A percentile compares a stretch with the other conserved stretches of the same genome.
phyloP scores from a whole-genome alignment of 2,329 filamentous ascomycete species.

The Cryphonectria nitschkei region DNA sequence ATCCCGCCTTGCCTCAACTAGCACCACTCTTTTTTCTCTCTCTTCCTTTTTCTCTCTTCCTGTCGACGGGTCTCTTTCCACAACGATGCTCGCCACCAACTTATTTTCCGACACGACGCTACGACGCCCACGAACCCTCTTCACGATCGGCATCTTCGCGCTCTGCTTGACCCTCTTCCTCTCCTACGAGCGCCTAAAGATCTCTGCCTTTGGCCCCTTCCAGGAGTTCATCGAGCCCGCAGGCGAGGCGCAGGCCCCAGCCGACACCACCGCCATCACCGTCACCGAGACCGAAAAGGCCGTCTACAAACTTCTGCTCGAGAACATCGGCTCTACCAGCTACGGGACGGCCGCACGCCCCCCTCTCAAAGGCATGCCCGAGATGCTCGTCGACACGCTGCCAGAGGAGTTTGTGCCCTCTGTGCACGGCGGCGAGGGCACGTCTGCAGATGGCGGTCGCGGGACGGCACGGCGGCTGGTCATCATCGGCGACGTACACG shows the following conservation, averaged over 20 bases:
- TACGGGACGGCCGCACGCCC: slow-evolving; percentile 47
- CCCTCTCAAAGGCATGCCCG: slow-evolving; percentile 37
- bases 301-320: slow-evolving; percentile 6
- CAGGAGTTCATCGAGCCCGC: slow-evolving; percentile 17
- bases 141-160: slow-evolving; percentile 40
- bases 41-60: not conserved
- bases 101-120: slow-evolving; percentile 21
- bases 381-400: slow-evolving; percentile 37
- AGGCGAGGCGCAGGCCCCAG: slow-evolving; percentile 11
- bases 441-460: slow-evolving; percentile 30
- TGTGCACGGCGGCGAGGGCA: not conserved
- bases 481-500: slow-evolving; percentile 90
- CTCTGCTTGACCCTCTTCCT: slow-evolving; percentile 38
- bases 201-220: slow-evolving; percentile 31
- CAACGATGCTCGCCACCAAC: not conserved
- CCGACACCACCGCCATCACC: not conserved
- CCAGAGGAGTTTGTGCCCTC: slow-evolving; percentile 36
- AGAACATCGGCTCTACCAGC: slow-evolving; percentile 39
- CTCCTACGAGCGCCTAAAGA: slow-evolving; percentile 40
- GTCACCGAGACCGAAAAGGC: slow-evolving; percentile 16
- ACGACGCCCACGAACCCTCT: slow-evolving; percentile 38
- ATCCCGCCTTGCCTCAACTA: not conserved
- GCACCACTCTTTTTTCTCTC: not conserved
- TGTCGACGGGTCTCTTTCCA: not conserved
- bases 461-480: slow-evolving; percentile 63